Evolutionary conservation across 2,329 filamentous ascomycete species (phyloP), one percentile per base, ranked within the genome.

Genomic region (Sclerotinia minor): DNA sequence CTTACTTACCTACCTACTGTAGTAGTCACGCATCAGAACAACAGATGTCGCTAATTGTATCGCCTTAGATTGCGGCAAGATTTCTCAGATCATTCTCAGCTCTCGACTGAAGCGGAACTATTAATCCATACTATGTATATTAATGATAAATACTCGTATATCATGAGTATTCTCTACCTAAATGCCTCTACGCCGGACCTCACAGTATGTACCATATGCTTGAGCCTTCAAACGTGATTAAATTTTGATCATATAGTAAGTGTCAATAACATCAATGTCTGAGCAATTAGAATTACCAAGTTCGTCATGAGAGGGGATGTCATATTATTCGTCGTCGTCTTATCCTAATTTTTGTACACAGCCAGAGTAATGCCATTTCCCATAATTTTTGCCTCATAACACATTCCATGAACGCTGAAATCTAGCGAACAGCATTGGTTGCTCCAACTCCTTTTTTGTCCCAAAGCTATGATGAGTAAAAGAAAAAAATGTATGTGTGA

Each of bases 271-370:
- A 59, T 15, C 2, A 26, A 15, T 45, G 24, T 9, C 32, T 38
- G 13, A 44, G 32, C 15, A 8, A 9, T 54, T 41, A 15, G 21
- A 13, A 44, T 45, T 19, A 17, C 13, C 21, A 45, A 17, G 17
- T 47, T 32, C 8, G 11, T 74, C 71, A 76, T 82, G 84, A 86
- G 84, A 80, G 83, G 84, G 82, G 84, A 86, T 82, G 79, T 83
- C 79, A 79, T 80, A 84, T 85, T 85, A 84, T 80, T 77, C 77
- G 78, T 79, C 77, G 77, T 79, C 79, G 76, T 78, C 80, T 78
- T 82, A 82, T 77, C 76, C 78, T 79, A 77, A 73, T 79, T 79
- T 78, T 76, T 80, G 72, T 76, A 77, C 73, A 77, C 41, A 55
- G 71, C 72, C 71, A 72, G 66, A 74, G 68, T 71, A 71, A 73